Base-by-base conservation (phyloP, 331 rosid genomes). In the Malus hybrid region DNA sequence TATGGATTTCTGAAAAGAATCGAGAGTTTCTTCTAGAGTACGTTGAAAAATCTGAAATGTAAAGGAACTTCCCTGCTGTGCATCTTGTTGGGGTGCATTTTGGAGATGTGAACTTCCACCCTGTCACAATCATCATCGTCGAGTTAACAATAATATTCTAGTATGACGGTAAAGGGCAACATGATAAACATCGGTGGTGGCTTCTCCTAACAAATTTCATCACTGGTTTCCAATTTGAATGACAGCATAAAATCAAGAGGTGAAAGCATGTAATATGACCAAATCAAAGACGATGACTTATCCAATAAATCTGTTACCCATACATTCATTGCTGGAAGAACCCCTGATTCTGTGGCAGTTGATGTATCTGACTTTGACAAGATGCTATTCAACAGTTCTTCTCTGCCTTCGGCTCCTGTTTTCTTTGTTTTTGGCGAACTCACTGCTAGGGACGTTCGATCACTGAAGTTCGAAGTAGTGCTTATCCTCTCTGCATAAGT, bases 391-490 rank as follows among this genome's bases (percentile, higher is more conserved):
- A 90, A 82, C 77, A 89, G 89, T 79, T 92, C 98, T 83, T 88
- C 98, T 80, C 88, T 89, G 68, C 89, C 85, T 82, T 95, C 99
- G 27, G 90, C 91, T 77, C 97, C 99, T 13, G 90, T 84, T 83
- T 95, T 95, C 90, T 95, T 95, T 76, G 88, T 76, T 88, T 92
- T 95, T 10, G 97, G 99, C 19, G 97, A 95, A 54, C 93, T 93
- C 62, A 46, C 87, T 57, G 91, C 78, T 42, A 83, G 88, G 31
- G 94, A 84, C 33, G 85, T 80, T 52, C 96, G 90, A 57, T 89
- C 96, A 13, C 76, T 74, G 56, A 90, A 87, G 73, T 93, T 74
- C 61, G 96, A 82, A n/a, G 95, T 78, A 70, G 96, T 83, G 85
- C 97, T 89, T 79, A 92, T 88, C 85, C 99, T 95, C 85, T 92